phyloP scores from a whole-genome alignment of 306 rosid genomes.

The Quercus aquifolioides region DNA sequence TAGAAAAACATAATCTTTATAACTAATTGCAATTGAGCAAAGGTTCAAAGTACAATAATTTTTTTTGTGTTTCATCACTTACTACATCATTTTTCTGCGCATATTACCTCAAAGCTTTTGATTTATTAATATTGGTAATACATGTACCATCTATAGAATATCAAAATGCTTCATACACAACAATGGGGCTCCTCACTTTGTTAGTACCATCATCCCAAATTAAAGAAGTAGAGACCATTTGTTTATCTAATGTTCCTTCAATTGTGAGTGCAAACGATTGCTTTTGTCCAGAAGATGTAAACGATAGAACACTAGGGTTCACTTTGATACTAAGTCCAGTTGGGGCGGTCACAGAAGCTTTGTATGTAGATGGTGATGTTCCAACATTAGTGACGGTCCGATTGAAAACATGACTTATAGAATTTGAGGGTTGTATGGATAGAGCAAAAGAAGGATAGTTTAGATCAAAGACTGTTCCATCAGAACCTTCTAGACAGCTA shows the following conservation, averaged over 20 bases:
- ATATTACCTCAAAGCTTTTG: too few relatives aligned
- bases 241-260: conserved; percentile 14
- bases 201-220: conserved; percentile 46
- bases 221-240: conserved; percentile 32
- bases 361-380: conserved; percentile 25
- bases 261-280: conserved; percentile 19
- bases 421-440: neutral
- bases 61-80: too few relatives aligned
- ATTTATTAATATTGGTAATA: too few relatives aligned
- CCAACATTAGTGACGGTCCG: conserved; percentile 53
- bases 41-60: too few relatives aligned
- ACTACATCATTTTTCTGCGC: too few relatives aligned
- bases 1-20: too few relatives aligned
- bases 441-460: conserved; percentile 55
- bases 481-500: neutral
- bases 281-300: conserved; percentile 31
- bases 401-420: conserved; percentile 16
- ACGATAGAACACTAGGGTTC: conserved; percentile 36
- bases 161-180: neutral
- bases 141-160: too few relatives aligned
- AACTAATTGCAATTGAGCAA: too few relatives aligned
- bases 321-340: conserved; percentile 27
- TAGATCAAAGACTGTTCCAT: conserved; percentile 20
- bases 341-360: conserved; percentile 27
- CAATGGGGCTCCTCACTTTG: conserved; percentile 51